Evolutionary conservation across 768 basidiomycete genomes (phyloP), one percentile per base, ranked within the genome.

Genomic region (Auricularia sp.): DNA sequence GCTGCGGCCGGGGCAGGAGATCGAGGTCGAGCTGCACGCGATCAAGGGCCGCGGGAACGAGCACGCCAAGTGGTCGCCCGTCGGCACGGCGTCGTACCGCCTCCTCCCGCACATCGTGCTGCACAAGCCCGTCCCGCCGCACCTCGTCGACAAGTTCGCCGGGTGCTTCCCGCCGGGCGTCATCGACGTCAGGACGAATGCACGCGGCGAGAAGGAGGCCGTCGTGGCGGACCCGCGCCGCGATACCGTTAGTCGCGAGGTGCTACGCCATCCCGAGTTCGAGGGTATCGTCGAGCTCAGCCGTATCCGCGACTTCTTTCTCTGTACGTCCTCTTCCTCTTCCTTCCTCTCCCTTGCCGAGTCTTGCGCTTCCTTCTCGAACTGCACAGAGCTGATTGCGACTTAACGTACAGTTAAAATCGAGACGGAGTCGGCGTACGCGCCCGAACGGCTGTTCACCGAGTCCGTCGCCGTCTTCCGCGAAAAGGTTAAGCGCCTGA

Each of bases 11-110:
- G 96, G 95, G 4, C 97, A 99, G 75, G 80, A 82, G 61, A 78
- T 99, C 47, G 82, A 91, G 51, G 83, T 91, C 77, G 89, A 93
- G 70, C 70, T 95, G 64, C 94, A 98, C 71, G 95, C 93, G 23
- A 79, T 94, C 66, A 98, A 98, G 71, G 91, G 93, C 14, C 84
- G 91, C 16, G 94, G 94, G 16, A 91, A 91, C 70, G 93, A 95
- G 66, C 96, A 99, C 70, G 94, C 97, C 58, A 99, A 99, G 73
- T 99, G 91, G 74, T 91, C 85, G 65, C 94, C 97, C 36, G 97
- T 98, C 62, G 93, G 96, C 3, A 98, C 95, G 6, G 96, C 97
- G 2, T 91, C 94, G 0, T 99, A 98, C 72, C 90, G 97, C 61
- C 81, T 97, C 5, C 83, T 97, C 36, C 97, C 97, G 0, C 80